Base-by-base conservation (phyloP, 1,284 basidiomycete genomes). In the Meira nashicola region DNA sequence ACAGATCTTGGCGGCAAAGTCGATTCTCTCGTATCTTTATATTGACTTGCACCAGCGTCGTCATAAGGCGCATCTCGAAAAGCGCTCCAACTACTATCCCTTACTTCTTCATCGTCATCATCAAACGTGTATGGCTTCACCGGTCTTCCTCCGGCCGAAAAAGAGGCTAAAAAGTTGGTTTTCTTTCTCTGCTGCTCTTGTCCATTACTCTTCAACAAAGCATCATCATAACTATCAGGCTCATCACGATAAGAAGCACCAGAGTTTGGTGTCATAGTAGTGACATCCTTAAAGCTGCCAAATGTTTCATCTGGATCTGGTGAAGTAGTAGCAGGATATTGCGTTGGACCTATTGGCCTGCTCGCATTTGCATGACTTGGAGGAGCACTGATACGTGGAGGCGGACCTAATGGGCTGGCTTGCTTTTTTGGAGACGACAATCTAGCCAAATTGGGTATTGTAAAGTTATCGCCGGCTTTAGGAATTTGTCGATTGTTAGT, bases 31-130 rank as follows among this genome's bases (percentile, higher is more conserved):
- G 12, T 25, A 17, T 21, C 21, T 48, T 15, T 48, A 5, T n/a
- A 33, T 33, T 33, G 28, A 8, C 28, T 33, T 33, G 3, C 28
- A 33, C 28, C 28, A 4, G 28, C 3, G 28, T 33, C 28, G 3
- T 33, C 28, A 48, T 23, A 12, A 21, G 46, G 46, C 21, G 17
- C 17, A 48, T 48, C 46, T 17, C 46, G 46, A 48, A 48, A 48
- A 3, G 46, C 46, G 14, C n/a, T 48, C 46, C 46, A 48, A 17
- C 46, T 48, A 4, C 38, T 28, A 5, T 41, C 50, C n/a, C 28
- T 41, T n/a, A n/a, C 48, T 23, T 53, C 50, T 5, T 53, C 50
- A 5, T 39, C 50, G 28, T 53, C 50, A 25, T 53, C 17, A 19
- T 53, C 50, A 33, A 33, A 33, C 28, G 23, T 48, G 21, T 23